Evolutionary conservation across 306 rosid species (phyloP).

Genomic region (Echinosophora koreensis): DNA sequence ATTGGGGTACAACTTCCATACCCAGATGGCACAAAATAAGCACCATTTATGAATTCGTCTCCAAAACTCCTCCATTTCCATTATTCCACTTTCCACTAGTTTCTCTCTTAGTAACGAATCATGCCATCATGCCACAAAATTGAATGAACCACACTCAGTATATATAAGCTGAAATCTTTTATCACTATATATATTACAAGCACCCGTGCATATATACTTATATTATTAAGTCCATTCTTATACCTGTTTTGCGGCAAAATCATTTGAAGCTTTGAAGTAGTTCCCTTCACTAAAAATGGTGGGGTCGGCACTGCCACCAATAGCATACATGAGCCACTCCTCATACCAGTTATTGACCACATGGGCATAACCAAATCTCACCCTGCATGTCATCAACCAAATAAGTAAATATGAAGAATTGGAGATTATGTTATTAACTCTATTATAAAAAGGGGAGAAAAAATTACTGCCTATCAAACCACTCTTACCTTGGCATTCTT

Average conservation of each 20-base stretch:
- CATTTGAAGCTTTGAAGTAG: slow-evolving; percentile 67
- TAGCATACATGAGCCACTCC: slow-evolving; percentile 83
- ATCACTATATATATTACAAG: neutral
- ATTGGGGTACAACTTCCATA: slow-evolving; percentile 78
- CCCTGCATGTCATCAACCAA: slow-evolving; percentile 56
- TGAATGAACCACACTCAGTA: neutral
- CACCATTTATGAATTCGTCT: slow-evolving; percentile 80
- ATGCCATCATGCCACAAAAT: slow-evolving; percentile 54
- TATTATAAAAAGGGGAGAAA: neutral
- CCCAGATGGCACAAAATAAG: slow-evolving; percentile 87
- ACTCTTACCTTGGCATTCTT: slow-evolving; percentile 78
- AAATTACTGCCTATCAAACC: neutral
- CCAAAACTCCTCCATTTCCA: slow-evolving; percentile 86
- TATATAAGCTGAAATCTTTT: neutral
- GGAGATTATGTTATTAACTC: neutral
- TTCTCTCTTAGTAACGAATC: slow-evolving; percentile 85
- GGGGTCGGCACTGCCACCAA: slow-evolving; percentile 92
- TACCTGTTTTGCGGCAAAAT: slow-evolving; percentile 63
- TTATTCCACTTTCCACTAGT: slow-evolving; percentile 56
- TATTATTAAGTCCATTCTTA: slow-evolving; percentile 10
- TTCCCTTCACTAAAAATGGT: slow-evolving; percentile 86
- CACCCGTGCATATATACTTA: no score
- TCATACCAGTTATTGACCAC: slow-evolving; percentile 82
- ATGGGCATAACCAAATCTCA: slow-evolving; percentile 89
- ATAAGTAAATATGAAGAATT: neutral